Evolutionary conservation across 2,329 filamentous ascomycete species (phyloP).

Genomic region (Neopestalotiopsis clavispora): DNA sequence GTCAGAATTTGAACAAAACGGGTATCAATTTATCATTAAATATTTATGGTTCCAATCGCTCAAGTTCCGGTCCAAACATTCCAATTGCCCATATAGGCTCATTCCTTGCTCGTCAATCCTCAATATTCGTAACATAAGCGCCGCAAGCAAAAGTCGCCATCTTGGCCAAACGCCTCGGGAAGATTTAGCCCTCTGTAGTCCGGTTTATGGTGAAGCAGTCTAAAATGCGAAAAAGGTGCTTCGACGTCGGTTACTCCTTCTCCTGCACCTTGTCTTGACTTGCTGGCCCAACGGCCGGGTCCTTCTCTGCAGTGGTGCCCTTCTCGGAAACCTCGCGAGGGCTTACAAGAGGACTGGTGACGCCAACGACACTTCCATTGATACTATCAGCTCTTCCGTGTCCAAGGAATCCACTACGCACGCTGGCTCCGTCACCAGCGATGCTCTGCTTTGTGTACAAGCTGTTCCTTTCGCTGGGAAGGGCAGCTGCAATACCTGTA

Average conservation of each 20-base stretch:
- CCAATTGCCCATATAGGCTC: background rate
- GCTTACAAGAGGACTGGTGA: constrained; percentile 67
- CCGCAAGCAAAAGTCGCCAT: background rate
- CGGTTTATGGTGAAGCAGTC: background rate
- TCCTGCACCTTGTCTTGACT: constrained; percentile 24
- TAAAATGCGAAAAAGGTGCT: background rate
- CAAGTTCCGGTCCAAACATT: background rate
- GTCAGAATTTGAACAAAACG: background rate
- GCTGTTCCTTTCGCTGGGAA: constrained; percentile 80
- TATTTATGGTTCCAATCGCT: background rate
- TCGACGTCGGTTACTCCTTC: constrained; percentile 3
- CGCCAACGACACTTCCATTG: constrained; percentile 71
- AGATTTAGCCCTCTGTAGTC: background rate
- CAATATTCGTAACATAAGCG: background rate
- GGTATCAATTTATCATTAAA: constrained; percentile 11
- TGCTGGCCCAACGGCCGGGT: constrained; percentile 30
- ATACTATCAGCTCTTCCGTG: constrained; percentile 85
- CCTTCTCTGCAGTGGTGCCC: constrained; percentile 33
- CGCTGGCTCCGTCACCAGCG: constrained; percentile 72
- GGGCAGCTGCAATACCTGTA: constrained; percentile 68
- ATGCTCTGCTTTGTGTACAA: constrained; percentile 70
- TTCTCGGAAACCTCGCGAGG: constrained; percentile 50
- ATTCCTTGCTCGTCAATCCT: constrained; percentile 9
- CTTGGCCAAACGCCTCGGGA: background rate
- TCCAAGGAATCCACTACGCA: constrained; percentile 77